Evolutionary conservation across 2,329 filamentous ascomycete genomes (phyloP).

Genomic region (Chaetomium olivaceum): DNA sequence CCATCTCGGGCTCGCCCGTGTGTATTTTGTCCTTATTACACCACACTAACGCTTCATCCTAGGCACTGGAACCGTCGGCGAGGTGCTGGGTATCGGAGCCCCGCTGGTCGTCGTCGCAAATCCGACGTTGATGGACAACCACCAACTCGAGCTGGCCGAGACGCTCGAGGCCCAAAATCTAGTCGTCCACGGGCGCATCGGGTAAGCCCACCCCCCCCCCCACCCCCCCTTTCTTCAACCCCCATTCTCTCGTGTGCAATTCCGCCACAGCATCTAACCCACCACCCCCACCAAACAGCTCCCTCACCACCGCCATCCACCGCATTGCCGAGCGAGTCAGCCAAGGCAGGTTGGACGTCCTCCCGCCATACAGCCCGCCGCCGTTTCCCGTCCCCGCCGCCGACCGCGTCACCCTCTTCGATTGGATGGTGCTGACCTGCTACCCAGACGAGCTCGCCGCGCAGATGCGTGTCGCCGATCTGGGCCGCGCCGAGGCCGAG

Average conservation of each 20-base stretch:
- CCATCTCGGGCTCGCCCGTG: background rate
- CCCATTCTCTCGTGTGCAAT: background rate
- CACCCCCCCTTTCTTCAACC: no score
- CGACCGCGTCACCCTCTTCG: slow-evolving; percentile 38
- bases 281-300: slow-evolving; percentile 19
- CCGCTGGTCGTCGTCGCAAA: slow-evolving; percentile 92
- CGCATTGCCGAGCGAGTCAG: slow-evolving; percentile 26
- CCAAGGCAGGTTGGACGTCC: slow-evolving; percentile 29
- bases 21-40: background rate
- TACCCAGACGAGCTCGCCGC: slow-evolving; percentile 32
- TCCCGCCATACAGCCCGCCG: slow-evolving; percentile 33
- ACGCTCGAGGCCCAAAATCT: slow-evolving; percentile 75
- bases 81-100: slow-evolving; percentile 71
- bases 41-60: slow-evolving; percentile 15
- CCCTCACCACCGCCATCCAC: slow-evolving; percentile 33
- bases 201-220: slow-evolving; percentile 48
- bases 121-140: slow-evolving; percentile 77
- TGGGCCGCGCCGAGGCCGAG: background rate
- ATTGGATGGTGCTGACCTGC: slow-evolving; percentile 38
- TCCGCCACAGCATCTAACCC: background rate
- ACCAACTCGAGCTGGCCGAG: slow-evolving; percentile 83
- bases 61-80: slow-evolving; percentile 90
- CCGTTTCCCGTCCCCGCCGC: slow-evolving; percentile 35
- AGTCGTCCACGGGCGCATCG: slow-evolving; percentile 67
- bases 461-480: slow-evolving; percentile 26